Evolutionary conservation across 169 alveolate genomes (phyloP), one percentile per base, ranked within the genome.

Genomic region (Eimeria acervulina): DNA sequence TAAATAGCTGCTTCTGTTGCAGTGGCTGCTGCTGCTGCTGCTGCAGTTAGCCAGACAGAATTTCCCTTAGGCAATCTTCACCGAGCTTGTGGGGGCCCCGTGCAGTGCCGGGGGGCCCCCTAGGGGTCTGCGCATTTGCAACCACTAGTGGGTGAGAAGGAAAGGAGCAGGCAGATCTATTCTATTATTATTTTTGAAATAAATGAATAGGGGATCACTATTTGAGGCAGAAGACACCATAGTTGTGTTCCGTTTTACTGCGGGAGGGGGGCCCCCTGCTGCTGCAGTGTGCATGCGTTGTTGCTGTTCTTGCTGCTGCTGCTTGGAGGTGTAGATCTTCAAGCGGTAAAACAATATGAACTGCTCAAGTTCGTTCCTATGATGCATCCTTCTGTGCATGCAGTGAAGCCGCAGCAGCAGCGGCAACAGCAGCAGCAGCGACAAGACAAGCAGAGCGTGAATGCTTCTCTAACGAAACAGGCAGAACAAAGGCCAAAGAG

Each of bases 321-420:
- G 63, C 38, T 42, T 13, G 63, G 66, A n/a, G 23, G 7, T 42
- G 63, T n/a, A 10, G 10, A 2, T 7, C 88, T 42, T 78, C 44
- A 42, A 28, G 44, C 38, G 10, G n/a, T 42, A 78, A 78, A 2
- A 26, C 66, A 78, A 8, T 13, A 47, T 23, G 88, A 78, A 78
- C 19, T 1, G 42, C 5, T 13, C n/a, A 78, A 78, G 63, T 17
- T 78, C 15, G 23, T 15, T 44, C 38, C 66, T 78, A 78, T 78
- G 88, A 78, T 78, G 88, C 88, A 44, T 42, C 88, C 66, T 78
- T 78, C 66, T n/a, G 23, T 47, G 28, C 26, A 42, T n/a, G 66
- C 68, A 42, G 88, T 21, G 88, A 63, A 78, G 88, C 88, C 40
- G 88, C 88, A 47, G 59, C 63, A 42, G 87, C 52, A 42, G 59